Base-by-base conservation (phyloP, 495 filamentous ascomycete species). In the Penicillium steckii region DNA sequence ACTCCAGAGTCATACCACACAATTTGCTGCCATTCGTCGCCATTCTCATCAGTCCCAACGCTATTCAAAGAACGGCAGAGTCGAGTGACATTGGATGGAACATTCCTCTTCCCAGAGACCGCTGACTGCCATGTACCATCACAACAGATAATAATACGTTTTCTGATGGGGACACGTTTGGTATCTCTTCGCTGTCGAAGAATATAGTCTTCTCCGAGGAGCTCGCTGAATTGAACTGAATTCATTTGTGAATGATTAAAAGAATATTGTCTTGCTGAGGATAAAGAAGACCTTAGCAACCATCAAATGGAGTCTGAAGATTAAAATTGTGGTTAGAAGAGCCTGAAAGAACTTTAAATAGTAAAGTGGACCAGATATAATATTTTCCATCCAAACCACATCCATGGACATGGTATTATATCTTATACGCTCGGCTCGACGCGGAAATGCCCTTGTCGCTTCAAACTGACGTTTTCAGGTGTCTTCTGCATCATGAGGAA, bases 1-100 rank as follows among this genome's bases (percentile, higher is more conserved):
- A 68, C 46, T 8, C 65, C 65, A 1, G 65, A 65, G 18, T 68
- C 59, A n/a, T 68, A 68, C 53, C 53, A 68, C 44, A 65, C 65
- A 18, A 68, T 45, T 45, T 68, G 65, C 37, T 68, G 65, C 56
- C 57, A 59, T 15, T 54, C 23, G 1, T 59, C 48, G 7, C 57
- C 59, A 5, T 59, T 21, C 12, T 48, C 44, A 32, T 60, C 59
- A 0, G 48, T 52, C 1, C 57, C 65, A n/a, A 55, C 32, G n/a
- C 52, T 50, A 21, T 55, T 60, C 17, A 68, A 8, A 1, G 56
- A 32, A 35, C 63, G 62, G 26, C 60, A 62, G 6, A 65, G 53
- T 12, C 57, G 50, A 17, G 60, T 59, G 38, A 68, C 54, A 8
- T 68, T 68, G 1, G 65, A 68, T 2, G 65, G 56, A 3, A 65